Evolutionary conservation across 106 monocot species (phyloP).

Genomic region (Acorus gramineus): DNA sequence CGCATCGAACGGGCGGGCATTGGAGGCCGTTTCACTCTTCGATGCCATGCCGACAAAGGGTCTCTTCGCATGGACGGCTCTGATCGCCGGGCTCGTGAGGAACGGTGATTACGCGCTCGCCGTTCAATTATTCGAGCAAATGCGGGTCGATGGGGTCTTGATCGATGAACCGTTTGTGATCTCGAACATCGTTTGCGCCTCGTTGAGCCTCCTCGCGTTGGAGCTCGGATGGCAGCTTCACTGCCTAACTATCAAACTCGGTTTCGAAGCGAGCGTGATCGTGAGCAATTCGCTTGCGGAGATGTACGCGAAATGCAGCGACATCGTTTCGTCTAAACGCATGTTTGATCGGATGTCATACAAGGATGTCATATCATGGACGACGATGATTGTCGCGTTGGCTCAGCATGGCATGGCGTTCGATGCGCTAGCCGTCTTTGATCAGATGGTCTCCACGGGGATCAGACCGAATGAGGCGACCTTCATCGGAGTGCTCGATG

Average conservation of each 20-base stretch:
- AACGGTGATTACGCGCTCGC: conserved; percentile 29
- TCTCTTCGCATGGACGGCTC: conserved; percentile 62
- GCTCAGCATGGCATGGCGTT: conserved; percentile 72
- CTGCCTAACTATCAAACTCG: conserved; percentile 32
- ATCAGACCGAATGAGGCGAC: conserved; percentile 76
- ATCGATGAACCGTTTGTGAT: conserved; percentile 63
- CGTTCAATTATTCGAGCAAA: conserved; percentile 40
- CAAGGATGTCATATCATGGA: conserved; percentile 75
- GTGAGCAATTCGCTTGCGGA: conserved; percentile 73
- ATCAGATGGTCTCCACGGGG: conserved; percentile 40
- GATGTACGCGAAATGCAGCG: conserved; percentile 90
- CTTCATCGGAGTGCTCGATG: conserved; percentile 65
- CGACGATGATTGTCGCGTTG: conserved; percentile 86
- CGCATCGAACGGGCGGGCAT: conserved; percentile 30
- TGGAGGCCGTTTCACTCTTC: conserved; percentile 49
- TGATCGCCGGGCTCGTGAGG: conserved; percentile 63
- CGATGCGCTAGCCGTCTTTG: conserved; percentile 41
- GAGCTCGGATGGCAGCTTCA: conserved; percentile 68
- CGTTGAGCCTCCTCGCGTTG: conserved; percentile 42
- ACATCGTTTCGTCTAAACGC: conserved; percentile 46
- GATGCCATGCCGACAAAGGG: conserved; percentile 23
- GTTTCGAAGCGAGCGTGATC: conserved; percentile 37
- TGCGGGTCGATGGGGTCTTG: conserved; percentile 36
- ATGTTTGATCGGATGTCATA: conserved; percentile 35
- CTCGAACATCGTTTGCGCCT: conserved; percentile 32